These are phyloP conservation scores for Peronosclerospora sorghi DNA, from an alignment of 352 stramenopile genomes.

Conservation along the genomic window DNA sequence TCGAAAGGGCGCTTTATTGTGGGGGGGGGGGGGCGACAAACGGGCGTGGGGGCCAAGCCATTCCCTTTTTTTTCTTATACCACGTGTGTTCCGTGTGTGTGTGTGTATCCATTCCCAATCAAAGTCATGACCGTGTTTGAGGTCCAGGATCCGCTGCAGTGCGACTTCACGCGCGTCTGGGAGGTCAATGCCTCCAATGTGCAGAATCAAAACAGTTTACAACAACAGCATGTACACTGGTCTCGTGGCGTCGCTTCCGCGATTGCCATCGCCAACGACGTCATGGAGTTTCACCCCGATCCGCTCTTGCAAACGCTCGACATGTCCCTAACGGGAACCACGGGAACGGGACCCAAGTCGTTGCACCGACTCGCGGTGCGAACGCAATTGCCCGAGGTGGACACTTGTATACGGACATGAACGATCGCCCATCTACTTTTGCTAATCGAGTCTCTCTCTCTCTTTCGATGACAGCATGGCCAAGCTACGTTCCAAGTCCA, in stretches of 20 bases:
- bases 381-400: slow-evolving; percentile 17
- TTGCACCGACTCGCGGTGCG: slow-evolving; percentile 16
- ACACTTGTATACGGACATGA: too few relatives aligned
- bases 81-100: too few relatives aligned
- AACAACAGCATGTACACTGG: slow-evolving; percentile 9
- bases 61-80: too few relatives aligned
- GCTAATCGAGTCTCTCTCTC: background rate
- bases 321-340: too few relatives aligned
- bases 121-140: slow-evolving; percentile 6
- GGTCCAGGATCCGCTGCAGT: slow-evolving; percentile 26
- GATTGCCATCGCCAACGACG: slow-evolving; percentile 6
- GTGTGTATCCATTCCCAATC: too few relatives aligned
- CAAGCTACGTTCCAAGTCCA: slow-evolving; percentile 21
- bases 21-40: too few relatives aligned
- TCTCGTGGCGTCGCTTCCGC: slow-evolving; percentile 8
- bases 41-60: too few relatives aligned
- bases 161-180: slow-evolving; percentile 27
- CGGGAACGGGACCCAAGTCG: background rate
- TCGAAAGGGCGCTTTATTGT: too few relatives aligned
- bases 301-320: background rate
- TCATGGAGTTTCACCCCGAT: slow-evolving; percentile 5
- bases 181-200: slow-evolving; percentile 8
- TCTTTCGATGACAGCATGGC: slow-evolving; percentile 3
- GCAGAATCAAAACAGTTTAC: slow-evolving; percentile 8
- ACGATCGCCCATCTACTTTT: too few relatives aligned